phyloP scores from a whole-genome alignment of 495 filamentous ascomycete species.

The Aspergillus nidulans region DNA sequence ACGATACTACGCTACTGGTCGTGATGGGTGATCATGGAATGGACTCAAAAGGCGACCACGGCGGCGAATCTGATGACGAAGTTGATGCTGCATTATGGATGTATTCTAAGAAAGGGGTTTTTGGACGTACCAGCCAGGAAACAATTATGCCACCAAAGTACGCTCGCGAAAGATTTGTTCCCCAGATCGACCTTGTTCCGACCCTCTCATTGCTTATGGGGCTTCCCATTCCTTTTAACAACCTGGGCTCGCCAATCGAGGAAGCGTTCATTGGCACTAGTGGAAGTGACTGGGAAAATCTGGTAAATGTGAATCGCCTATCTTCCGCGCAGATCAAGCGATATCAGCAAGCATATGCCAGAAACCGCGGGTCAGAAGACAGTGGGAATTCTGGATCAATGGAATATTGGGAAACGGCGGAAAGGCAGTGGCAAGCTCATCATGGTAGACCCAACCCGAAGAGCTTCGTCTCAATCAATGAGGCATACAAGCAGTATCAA shows the following conservation, averaged over 20 bases:
- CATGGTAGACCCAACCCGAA: slow-evolving; percentile 32
- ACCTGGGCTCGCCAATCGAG: slow-evolving; percentile 89
- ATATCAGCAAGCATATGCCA: slow-evolving; percentile 69
- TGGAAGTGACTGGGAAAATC: slow-evolving; percentile 65
- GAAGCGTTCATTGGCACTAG: slow-evolving; percentile 77
- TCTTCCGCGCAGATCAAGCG: slow-evolving; percentile 82
- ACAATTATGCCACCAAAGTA: slow-evolving; percentile 61
- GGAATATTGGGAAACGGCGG: slow-evolving; percentile 55
- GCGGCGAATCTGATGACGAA: slow-evolving; percentile 92
- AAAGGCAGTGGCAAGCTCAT: slow-evolving; percentile 41
- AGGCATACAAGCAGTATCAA: slow-evolving; percentile 69
- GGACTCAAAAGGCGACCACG: slow-evolving; percentile 95
- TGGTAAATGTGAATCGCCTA: slow-evolving; percentile 70
- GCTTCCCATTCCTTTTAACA: slow-evolving; percentile 93
- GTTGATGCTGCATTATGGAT: slow-evolving; percentile 95
- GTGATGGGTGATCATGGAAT: slow-evolving; percentile 99
- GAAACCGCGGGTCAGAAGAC: slow-evolving; percentile 58
- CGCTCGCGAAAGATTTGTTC: slow-evolving; percentile 76
- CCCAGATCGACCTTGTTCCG: slow-evolving; percentile 93
- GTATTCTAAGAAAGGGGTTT: slow-evolving; percentile 82
- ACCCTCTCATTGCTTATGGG: slow-evolving; percentile 84
- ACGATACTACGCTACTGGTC: slow-evolving; percentile 82
- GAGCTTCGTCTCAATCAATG: slow-evolving; percentile 42
- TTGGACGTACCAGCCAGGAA: slow-evolving; percentile 67
- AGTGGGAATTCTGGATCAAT: slow-evolving; percentile 50